Evolutionary conservation across 108 stramenopile species (phyloP), one percentile per base, ranked within the genome.

Genomic region (Skeletonema grethae): DNA sequence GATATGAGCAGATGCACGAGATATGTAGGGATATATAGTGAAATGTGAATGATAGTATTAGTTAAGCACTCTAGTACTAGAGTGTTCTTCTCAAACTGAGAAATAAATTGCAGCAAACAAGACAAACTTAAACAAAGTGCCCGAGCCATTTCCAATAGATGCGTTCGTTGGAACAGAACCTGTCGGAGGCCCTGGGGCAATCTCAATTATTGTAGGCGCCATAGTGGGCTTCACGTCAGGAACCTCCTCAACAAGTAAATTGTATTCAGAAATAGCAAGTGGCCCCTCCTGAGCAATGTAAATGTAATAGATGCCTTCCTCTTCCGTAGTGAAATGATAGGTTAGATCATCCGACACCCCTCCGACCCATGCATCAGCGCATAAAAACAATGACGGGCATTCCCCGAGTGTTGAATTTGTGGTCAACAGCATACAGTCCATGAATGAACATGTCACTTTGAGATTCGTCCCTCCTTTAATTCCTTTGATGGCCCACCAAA

Each of bases 331-430:
- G 22, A 53, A 2, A 24, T 7, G 0, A 22, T 53, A 53, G 0
- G 1, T 0, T 22, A 53, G 9, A 4, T 48, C 4, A 48, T 48
- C 3, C 6, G 3, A 9, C 50, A 9, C 20, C 3, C 22, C 50
- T 22, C 50, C 50, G 4, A 53, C 50, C 6, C 7, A 8, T 22
- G 50, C 50, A 24, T 22, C 22, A 3, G 22, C 20, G 22, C 50
- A 53, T 53, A 53, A 53, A 53, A 22, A 53, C 22, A n/a, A 24
- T 22, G 50, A 53, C 9, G 50, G 50, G 8, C 50, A 53, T 9
- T 53, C 22, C 20, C 50, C 50, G 20, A 53, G 50, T 53, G 50
- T 53, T 0, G 50, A 53, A 53, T 53, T 53, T 6, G 50, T 53
- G 9, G 20, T 53, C 22, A 53, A 22, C 16, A 53, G 22, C 50